Conservation (phyloP, 2,329 filamentous ascomycete species). For the Hypomyces rosellus region DNA sequence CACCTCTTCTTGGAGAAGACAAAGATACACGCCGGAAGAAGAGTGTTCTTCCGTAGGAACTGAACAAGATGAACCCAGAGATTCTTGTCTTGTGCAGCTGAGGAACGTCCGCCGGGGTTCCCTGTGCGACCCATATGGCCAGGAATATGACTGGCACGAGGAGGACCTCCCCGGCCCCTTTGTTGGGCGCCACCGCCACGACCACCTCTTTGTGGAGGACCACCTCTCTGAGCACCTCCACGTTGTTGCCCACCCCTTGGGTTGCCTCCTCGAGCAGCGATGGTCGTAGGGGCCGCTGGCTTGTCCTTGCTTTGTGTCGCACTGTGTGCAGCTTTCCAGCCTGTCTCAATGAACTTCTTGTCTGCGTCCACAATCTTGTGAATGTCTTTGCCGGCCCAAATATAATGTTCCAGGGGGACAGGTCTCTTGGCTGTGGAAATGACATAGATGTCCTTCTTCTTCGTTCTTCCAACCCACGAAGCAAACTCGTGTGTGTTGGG, state of each 20-base stretch:
- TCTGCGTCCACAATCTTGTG: slow-evolving; percentile 92
- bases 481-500: slow-evolving; percentile 97
- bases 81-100: slow-evolving; percentile 89
- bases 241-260: slow-evolving; percentile 34
- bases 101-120: slow-evolving; percentile 77
- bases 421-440: slow-evolving; percentile 95
- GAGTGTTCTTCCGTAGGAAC: slow-evolving; percentile 75
- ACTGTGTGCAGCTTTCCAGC: slow-evolving; percentile 91
- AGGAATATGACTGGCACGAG: slow-evolving; percentile 54
- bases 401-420: slow-evolving; percentile 88
- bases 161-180: slow-evolving; percentile 46
- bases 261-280: slow-evolving; percentile 33
- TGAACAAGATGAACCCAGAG: slow-evolving; percentile 96
- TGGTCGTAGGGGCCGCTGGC: slow-evolving; percentile 40
- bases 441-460: slow-evolving; percentile 98
- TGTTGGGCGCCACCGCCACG: slow-evolving; percentile 47
- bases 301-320: slow-evolving; percentile 79
- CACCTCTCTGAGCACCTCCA: slow-evolving; percentile 38
- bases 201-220: slow-evolving; percentile 38
- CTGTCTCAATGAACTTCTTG: slow-evolving; percentile 84
- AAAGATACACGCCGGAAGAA: slow-evolving; percentile 92
- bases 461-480: slow-evolving; percentile 95
- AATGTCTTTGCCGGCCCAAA: slow-evolving; percentile 91
- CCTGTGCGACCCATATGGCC: slow-evolving; percentile 90
- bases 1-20: slow-evolving; percentile 98